Percentiles rank a stretch among this genome's conserved stretches.
These are phyloP conservation scores for Sugiyamaella chiloensis DNA, from an alignment of 805 yeast genomes.

Conservation along the genomic window DNA sequence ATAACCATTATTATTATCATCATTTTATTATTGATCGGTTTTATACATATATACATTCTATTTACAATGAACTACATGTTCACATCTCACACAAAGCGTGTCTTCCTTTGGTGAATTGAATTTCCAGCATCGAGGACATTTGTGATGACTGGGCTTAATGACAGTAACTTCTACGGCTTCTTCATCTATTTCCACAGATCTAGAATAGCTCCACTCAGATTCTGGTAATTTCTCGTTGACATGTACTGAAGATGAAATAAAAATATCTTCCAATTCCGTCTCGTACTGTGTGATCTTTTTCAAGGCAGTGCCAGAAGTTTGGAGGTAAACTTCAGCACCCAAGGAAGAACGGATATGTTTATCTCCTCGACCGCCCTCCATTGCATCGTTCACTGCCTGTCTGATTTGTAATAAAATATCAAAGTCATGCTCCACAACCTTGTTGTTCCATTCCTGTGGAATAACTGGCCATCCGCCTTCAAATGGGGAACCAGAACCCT, in stretches of 20 bases:
- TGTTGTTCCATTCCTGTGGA: constrained; percentile 38
- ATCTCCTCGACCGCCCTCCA: constrained; percentile 55
- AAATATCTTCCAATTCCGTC: constrained; percentile 52
- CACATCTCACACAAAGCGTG: constrained; percentile 59
- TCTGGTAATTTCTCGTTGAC: constrained; percentile 31
- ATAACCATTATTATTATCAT: too few species aligned
- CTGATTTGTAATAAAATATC: constrained; percentile 46
- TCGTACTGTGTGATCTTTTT: constrained; percentile 28
- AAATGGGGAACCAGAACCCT: constrained; percentile 43
- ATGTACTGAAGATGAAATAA: constrained; percentile 62
- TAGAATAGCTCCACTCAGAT: constrained; percentile 32
- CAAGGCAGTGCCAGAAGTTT: constrained; percentile 13
- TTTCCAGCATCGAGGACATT: constrained; percentile 97
- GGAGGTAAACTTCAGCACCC: constrained; percentile 50
- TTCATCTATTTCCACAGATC: constrained; percentile 32
- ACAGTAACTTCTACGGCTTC: constrained; percentile 38
- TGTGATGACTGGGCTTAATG: constrained; percentile 45
- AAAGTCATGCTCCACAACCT: constrained; percentile 44
- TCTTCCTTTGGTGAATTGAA: constrained; percentile 51
- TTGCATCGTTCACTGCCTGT: constrained; percentile 45
- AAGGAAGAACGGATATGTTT: constrained; percentile 49
- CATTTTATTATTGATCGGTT: too few species aligned
- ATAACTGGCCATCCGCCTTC: constrained; percentile 42
- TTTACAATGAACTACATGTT: too few species aligned
- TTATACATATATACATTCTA: too few species aligned